Evolutionary conservation across 2,329 filamentous ascomycete species (phyloP), one percentile per base, ranked within the genome.

Genomic region (Byssoonygena ceratinophila): DNA sequence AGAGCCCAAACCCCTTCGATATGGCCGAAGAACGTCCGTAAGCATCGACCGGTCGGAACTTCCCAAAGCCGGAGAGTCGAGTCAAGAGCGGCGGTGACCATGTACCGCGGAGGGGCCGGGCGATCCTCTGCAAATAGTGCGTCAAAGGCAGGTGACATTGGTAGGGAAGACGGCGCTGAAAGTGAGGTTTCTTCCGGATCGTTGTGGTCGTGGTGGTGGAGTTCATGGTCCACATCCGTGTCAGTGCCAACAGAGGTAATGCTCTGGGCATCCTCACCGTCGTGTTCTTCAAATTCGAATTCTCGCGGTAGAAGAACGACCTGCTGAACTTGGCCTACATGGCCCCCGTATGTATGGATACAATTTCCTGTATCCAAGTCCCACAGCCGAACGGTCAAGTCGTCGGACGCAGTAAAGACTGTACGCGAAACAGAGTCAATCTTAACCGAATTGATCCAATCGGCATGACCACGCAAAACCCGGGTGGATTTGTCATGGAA

Each of bases 401-500:
- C 92, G 64, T 98, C 92, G 0, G 89, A 96, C 1, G 89, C 89
- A 0, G 91, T 95, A 63, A 97, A 85, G 2, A 97, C 77, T 0
- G 90, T 96, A 12, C 87, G 83, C 8, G 87, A 94, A 1, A 78
- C 72, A 0, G 83, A 78, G 66, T 98, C 89, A 34, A 98, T 80
- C 59, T 85, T 84, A 29, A 97, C 91, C n/a, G 87, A 84, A 69
- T 98, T 98, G 61, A 98, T 90, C 87, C 91, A 97, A 66, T 97
- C 90, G 0, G 77, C 81, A 66, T 98, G 92, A 7, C 90, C 91
- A 22, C 83, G 82, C 11, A 98, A 76, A 48, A 81, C 78, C 60
- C 85, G 94, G 0, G 84, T 85, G 50, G 86, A 83, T 65, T 87
- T 88, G 54, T 85, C 87, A 61, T 85, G 80, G 62, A 94, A 92